Evolutionary conservation across 352 stramenopile species (phyloP), one percentile per base, ranked within the genome.

Genomic region (Globisporangium cylindrosporum): DNA sequence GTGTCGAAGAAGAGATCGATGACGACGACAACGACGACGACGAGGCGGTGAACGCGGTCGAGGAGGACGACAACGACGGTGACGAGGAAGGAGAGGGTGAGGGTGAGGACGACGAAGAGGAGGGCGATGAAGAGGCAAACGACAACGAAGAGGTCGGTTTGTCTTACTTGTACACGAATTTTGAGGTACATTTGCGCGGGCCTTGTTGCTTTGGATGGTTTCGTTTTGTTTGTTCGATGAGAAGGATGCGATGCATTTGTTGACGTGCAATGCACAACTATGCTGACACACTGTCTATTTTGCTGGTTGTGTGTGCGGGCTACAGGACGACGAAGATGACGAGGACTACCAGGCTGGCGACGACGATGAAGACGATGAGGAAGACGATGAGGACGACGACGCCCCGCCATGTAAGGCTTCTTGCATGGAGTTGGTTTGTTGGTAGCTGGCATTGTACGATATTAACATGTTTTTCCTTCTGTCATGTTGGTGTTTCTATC

Each of bases 91-190:
- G 32, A 36, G 32, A 36, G 32, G 32, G 32, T 3, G 27, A 29
- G 27, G 27, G 27, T 3, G 27, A 29, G 27, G 27, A 29, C 27
- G 27, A 29, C 1, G 27, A 29, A 3, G 27, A 29, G 27, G 27
- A 29, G 27, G 27, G 27, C 32, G 32, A 70, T 6, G 62, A 43
- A 6, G 46, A 74, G 27, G 72, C 76, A 20, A 64, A 70, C 24
- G 58, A 67, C 29, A 67, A 77, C 4, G 79, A 83, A 55, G 74
- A 89, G 69, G 80, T 89, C 53, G 82, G 80, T 61, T 69, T 91
- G 59, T 80, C 80, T 27, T 89, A 86, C 59, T 67, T 91, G 61
- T 91, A 91, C 70, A 84, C 77, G 22, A 89, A 81, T 67, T 84
- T 91, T 69, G 81, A 89, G 74, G 76, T 81, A 66, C 32, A 36